Evolutionary conservation across 2,329 filamentous ascomycete genomes (phyloP).

Genomic region (Colletotrichum higginsianum): DNA sequence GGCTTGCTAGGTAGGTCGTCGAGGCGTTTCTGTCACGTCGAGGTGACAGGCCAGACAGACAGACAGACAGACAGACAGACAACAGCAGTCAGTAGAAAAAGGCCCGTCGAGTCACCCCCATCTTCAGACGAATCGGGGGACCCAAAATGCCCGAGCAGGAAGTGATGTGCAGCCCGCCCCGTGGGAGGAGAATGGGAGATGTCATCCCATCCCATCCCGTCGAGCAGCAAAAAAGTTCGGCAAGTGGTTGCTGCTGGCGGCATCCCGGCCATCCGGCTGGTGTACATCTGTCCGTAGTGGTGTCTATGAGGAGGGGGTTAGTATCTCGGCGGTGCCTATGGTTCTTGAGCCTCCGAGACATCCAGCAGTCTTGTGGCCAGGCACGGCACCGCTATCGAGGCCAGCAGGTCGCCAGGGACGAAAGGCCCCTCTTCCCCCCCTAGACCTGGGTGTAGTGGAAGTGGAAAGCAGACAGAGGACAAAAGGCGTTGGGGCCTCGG

Average conservation of each 20-base stretch:
- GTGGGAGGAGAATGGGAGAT: conserved; percentile 19
- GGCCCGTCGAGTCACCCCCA: background rate
- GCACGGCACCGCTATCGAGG: background rate
- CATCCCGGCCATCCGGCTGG: conserved; percentile 9
- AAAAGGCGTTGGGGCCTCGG: conserved; percentile 6
- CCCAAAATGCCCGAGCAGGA: background rate
- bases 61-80: background rate
- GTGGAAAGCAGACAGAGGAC: background rate
- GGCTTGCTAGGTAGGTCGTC: background rate
- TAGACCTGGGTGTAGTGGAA: conserved; percentile 1
- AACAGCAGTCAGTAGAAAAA: no score
- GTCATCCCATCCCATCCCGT: conserved; percentile 15
- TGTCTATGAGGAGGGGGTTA: no score
- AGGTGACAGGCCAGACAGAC: background rate
- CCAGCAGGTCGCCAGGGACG: conserved; percentile 4
- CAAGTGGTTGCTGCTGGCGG: conserved; percentile 4
- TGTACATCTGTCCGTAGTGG: no score
- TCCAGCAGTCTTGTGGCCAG: background rate
- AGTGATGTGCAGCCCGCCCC: conserved; percentile 11
- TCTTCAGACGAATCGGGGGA: conserved; percentile 27
- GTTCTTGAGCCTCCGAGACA: conserved; percentile 16
- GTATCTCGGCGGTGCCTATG: no score
- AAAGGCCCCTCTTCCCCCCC: background rate
- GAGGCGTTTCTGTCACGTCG: background rate
- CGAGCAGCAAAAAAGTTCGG: conserved; percentile 6